Evolutionary conservation across 2,329 filamentous ascomycete genomes (phyloP), one percentile per base, ranked within the genome.

Genomic region (Colletotrichum eleusines): DNA sequence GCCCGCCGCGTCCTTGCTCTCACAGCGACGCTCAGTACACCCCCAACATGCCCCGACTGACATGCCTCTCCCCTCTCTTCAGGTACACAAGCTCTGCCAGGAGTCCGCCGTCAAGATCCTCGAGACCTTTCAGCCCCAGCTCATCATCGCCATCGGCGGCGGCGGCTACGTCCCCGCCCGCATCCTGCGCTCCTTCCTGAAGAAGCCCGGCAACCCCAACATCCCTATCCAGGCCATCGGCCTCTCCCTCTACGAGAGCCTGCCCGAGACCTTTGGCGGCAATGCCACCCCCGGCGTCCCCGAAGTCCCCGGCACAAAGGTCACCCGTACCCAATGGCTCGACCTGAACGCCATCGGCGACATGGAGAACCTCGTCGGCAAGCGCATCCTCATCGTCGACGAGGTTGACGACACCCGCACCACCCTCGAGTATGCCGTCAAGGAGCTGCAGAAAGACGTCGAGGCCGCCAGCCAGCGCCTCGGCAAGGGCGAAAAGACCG

Each of bases 211-310:
- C 76, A 89, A 87, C 73, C 91, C 94, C 83, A 99, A 99, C 86
- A 99, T 99, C 78, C 95, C 96, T 75, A 99, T 99, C 83, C 96
- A 99, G 88, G 96, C 96, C 74, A 99, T 99, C 81, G 96, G 96
- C 59, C 92, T 99, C 74, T 98, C 95, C 28, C 91, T 99, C 66
- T 99, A 99, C 87, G 96, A 99, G 85, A 88, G 90, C 73, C 91
- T 98, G 58, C 80, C 86, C 71, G 77, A 82, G 61, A 85, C 85
- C 71, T 86, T 87, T 73, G 87, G 88, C 69, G 84, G 86, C 68
- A 81, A 83, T 69, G 76, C 76, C 61, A 84, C 84, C 70, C 81
- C 83, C 61, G 80, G 80, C 64, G 82, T 84, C 70, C 86, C 94
- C 77, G 96, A 99, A 84, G 84, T 87, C 73, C 91, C 92, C 53